Base-by-base conservation (phyloP, 345 rosid species). In the Dipteronia sinensis region DNA sequence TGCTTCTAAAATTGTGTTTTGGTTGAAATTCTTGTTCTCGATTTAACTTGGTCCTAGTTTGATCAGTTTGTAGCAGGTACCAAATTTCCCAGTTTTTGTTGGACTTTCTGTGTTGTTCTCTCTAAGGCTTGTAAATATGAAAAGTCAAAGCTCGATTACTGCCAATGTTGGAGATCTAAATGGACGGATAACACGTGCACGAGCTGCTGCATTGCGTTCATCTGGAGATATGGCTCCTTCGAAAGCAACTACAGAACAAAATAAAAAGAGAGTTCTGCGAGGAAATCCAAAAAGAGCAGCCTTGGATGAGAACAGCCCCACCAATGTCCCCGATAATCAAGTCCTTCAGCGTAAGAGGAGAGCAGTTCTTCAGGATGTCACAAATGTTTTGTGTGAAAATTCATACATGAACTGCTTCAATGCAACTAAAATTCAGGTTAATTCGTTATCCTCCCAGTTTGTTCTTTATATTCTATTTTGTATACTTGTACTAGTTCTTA, bases 101-200 rank as follows among this genome's bases (percentile, higher is more conserved):
- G 62, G 67, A 81, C 68, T 77, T 77, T 65, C 63, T 69, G 72
- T 12, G 29, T 58, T 81, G 81, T 76, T 83, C 84, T 77, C 69
- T 80, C 83, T 29, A 20, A 78, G 84, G 73, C 82, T 38, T 78
- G 80, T 73, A 68, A 82, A 77, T 78, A 94, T 93, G 98, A 85
- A 80, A 83, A 85, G 84, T 64, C 88, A 87, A 78, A 87, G 78
- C 84, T 71, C 71, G 66, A 70, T 75, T 76, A 74, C 83, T 76
- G 84, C 73, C 20, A 67, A 77, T 75, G 79, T 65, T 72, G 78
- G 85, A 78, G 83, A 69, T 22, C 68, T 78, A 79, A 80, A 75
- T 79, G 89, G 85, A 73, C 90, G 91, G 65, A 72, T 93, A 44
- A 94, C 98, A 70, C 95, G 98, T 67, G 82, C 98, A 72, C 80